Evolutionary conservation across 495 filamentous ascomycete genomes (phyloP).

Genomic region (Xylaria venustula): DNA sequence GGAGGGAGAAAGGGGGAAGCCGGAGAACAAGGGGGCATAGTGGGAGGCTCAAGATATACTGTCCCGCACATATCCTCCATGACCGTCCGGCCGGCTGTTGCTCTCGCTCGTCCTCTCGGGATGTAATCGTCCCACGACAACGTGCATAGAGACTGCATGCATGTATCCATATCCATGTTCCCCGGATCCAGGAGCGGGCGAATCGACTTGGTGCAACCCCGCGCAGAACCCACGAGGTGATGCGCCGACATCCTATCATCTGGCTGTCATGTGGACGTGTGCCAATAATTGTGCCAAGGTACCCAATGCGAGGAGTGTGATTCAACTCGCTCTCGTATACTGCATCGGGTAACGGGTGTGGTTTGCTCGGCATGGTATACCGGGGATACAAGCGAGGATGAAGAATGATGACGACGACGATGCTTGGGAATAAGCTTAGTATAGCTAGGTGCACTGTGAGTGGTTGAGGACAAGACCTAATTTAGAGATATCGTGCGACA

Average conservation of each 20-base stretch:
- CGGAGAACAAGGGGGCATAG: constrained; percentile 8
- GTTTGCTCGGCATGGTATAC: neutral
- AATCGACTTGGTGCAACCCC: constrained; percentile 10
- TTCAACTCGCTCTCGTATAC: neutral
- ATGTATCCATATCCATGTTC: neutral
- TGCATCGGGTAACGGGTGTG: neutral
- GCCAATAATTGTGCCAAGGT: constrained; percentile 2
- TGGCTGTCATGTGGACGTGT: constrained; percentile 3
- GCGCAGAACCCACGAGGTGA: constrained; percentile 11
- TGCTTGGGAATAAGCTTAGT: too few relatives aligned
- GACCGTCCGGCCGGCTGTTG: neutral
- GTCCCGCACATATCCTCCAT: neutral
- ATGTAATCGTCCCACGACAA: constrained; percentile 9
- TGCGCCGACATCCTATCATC: constrained; percentile 2
- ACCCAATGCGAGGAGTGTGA: neutral
- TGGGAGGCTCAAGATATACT: constrained; percentile 15
- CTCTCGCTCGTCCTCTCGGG: neutral
- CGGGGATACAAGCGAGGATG: neutral
- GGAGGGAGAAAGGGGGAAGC: constrained; percentile 2
- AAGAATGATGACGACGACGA: neutral
- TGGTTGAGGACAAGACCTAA: too few relatives aligned
- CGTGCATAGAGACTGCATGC: constrained; percentile 5
- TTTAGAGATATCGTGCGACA: too few relatives aligned
- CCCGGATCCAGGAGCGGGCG: neutral
- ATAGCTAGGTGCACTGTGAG: too few relatives aligned